Percentiles rank a stretch among this genome's conserved stretches.
Evolutionary conservation across 2,329 filamentous ascomycete species (phyloP).

Genomic region (Talaromyces islandicus): DNA sequence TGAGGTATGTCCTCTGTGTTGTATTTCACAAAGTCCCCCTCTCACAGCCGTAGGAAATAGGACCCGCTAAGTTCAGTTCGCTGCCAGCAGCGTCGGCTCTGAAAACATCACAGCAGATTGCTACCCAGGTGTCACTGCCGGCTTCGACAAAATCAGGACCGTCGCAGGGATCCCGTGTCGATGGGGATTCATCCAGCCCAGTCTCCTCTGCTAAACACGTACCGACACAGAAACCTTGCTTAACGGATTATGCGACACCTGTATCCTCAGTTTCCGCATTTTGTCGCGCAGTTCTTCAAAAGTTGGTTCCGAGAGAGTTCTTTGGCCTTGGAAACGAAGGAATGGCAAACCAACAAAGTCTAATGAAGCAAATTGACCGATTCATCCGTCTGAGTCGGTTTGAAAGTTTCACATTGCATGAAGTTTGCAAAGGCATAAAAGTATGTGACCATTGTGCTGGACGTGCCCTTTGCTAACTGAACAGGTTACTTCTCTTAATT

Average conservation of each 20-base stretch:
- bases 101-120: slow-evolving; percentile 1
- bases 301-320: slow-evolving; percentile 67
- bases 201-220: neutral
- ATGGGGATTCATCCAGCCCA: slow-evolving; percentile 8
- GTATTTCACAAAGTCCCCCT: neutral
- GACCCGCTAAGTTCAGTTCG: neutral
- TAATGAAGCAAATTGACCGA: slow-evolving; percentile 65
- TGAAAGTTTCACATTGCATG: slow-evolving; percentile 73
- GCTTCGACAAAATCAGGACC: slow-evolving; percentile 9
- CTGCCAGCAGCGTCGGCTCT: neutral
- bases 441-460: slow-evolving; percentile 34
- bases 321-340: slow-evolving; percentile 59
- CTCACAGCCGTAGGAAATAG: slow-evolving; percentile 9
- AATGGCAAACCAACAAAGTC: slow-evolving; percentile 52
- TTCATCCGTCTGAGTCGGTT: slow-evolving; percentile 76
- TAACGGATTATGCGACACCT: slow-evolving; percentile 65
- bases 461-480: neutral
- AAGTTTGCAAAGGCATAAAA: slow-evolving; percentile 69
- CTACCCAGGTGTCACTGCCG: slow-evolving; percentile 8
- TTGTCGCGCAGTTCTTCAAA: slow-evolving; percentile 68
- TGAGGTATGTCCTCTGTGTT: slow-evolving; percentile 28
- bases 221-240: slow-evolving; percentile 25
- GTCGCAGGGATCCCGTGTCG: neutral
- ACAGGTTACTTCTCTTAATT: slow-evolving; percentile 62
- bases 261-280: slow-evolving; percentile 71